Percentiles rank a stretch among this genome's conserved stretches.
These are phyloP conservation scores for Aspergillus ostianus DNA, from an alignment of 495 filamentous ascomycete species.

Conservation along the genomic window DNA sequence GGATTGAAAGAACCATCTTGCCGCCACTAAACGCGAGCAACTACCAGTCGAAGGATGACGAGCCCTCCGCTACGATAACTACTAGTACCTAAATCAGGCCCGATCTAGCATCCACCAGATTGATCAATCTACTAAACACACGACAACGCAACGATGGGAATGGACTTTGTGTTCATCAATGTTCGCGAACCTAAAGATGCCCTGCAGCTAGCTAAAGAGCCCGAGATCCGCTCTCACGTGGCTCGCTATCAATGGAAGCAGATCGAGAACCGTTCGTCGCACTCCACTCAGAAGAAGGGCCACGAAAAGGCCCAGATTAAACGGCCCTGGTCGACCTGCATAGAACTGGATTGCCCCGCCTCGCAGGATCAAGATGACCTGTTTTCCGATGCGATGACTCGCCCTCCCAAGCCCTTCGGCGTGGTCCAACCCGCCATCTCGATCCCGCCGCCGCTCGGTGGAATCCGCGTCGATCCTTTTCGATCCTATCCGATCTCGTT, in stretches of 20 bases:
- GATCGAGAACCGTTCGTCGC: conserved; percentile 6
- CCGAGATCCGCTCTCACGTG: conserved; percentile 30
- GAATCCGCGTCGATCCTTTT: conserved; percentile 41
- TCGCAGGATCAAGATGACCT: not conserved
- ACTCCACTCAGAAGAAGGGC: conserved; percentile 6
- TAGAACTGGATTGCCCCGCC: conserved; percentile 3
- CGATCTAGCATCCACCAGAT: not conserved
- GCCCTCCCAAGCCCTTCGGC: not conserved
- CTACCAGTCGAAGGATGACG: not conserved
- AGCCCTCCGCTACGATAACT: no score
- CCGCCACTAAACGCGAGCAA: not conserved
- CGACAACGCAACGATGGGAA: not conserved
- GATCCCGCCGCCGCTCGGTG: conserved; percentile 25
- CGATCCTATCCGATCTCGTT: conserved; percentile 31
- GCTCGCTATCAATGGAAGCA: conserved; percentile 31
- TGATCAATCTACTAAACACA: not conserved
- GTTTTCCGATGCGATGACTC: not conserved
- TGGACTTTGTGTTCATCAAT: conserved; percentile 33
- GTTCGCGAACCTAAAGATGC: conserved; percentile 28
- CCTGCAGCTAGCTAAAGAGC: conserved; percentile 27
- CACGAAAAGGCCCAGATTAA: not conserved
- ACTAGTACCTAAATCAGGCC: no score
- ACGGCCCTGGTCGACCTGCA: not conserved
- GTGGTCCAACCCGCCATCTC: not conserved
- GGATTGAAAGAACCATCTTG: not conserved